Evolutionary conservation across 2,329 filamentous ascomycete genomes (phyloP).

Genomic region (Didymella glomerata): DNA sequence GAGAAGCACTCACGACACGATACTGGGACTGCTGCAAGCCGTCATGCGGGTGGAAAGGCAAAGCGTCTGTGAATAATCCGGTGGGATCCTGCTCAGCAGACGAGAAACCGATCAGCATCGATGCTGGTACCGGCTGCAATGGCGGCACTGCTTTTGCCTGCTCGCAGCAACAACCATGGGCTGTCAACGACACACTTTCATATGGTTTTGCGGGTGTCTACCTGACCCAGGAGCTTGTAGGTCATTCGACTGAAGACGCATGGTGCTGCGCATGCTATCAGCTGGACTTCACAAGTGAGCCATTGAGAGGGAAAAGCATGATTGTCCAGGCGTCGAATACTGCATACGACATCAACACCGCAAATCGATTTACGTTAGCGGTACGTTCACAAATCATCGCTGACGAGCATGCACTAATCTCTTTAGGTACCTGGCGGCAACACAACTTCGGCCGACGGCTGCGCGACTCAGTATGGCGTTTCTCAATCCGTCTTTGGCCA

Average conservation of each 20-base stretch:
- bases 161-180: slow-evolving; percentile 69
- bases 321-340: slow-evolving; percentile 72
- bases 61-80: slow-evolving; percentile 62
- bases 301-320: slow-evolving; percentile 68
- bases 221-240: slow-evolving; percentile 50
- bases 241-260: slow-evolving; percentile 61
- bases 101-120: slow-evolving; percentile 62
- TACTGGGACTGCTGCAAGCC: slow-evolving; percentile 74
- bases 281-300: slow-evolving; percentile 66
- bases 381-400: slow-evolving; percentile 28
- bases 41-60: slow-evolving; percentile 68
- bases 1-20: slow-evolving; percentile 47
- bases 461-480: slow-evolving; percentile 45
- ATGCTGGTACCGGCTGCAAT: slow-evolving; percentile 61
- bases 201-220: slow-evolving; percentile 72
- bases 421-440: slow-evolving; percentile 48
- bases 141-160: slow-evolving; percentile 67
- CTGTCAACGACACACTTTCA: slow-evolving; percentile 64
- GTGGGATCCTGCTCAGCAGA: slow-evolving; percentile 64
- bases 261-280: slow-evolving; percentile 75
- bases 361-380: slow-evolving; percentile 49
- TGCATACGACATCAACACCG: slow-evolving; percentile 51
- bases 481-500: slow-evolving; percentile 46
- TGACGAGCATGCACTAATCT: background rate
- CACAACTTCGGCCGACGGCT: slow-evolving; percentile 46